Percentiles rank a stretch among this genome's conserved stretches.
phyloP scores from a whole-genome alignment of 2,329 filamentous ascomycete genomes.

The Pseudogymnoascus sp. region DNA sequence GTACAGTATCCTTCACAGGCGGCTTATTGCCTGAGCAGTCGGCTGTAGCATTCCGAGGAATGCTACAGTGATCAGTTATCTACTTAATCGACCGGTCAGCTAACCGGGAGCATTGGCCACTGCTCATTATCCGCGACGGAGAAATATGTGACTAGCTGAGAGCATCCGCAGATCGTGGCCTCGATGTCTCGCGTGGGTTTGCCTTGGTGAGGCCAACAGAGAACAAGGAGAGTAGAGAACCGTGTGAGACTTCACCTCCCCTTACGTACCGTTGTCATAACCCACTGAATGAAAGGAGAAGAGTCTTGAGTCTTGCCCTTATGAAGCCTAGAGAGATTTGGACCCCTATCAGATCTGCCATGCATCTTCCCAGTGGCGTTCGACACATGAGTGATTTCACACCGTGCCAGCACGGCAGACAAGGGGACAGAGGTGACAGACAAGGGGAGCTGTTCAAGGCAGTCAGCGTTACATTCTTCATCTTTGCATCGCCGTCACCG shows the following conservation, averaged over 20 bases:
- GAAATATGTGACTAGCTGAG: not conserved
- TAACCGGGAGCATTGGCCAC: not conserved
- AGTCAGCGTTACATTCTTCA: not conserved
- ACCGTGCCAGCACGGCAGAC: not conserved
- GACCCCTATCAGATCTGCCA: not conserved
- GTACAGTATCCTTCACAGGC: not conserved
- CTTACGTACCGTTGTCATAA: not conserved
- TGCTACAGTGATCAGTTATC: not conserved
- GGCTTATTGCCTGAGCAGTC: not conserved
- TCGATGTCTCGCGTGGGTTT: not conserved
- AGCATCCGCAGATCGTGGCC: not conserved
- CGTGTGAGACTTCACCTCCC: not conserved
- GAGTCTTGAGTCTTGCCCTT: not conserved
- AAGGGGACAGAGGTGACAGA: not conserved
- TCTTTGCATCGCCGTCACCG: not conserved
- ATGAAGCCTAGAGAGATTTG: not conserved
- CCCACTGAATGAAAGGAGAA: not conserved
- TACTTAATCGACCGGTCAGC: not conserved
- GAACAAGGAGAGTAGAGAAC: not conserved
- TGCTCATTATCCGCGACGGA: not conserved
- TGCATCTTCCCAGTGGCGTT: not conserved
- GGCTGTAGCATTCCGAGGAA: not conserved
- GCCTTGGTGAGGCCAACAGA: not conserved
- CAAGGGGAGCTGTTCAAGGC: not conserved
- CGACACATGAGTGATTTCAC: not conserved